These are phyloP conservation scores for Tilletia indica DNA, from an alignment of 1,284 basidiomycete genomes.

Conservation along the genomic window DNA sequence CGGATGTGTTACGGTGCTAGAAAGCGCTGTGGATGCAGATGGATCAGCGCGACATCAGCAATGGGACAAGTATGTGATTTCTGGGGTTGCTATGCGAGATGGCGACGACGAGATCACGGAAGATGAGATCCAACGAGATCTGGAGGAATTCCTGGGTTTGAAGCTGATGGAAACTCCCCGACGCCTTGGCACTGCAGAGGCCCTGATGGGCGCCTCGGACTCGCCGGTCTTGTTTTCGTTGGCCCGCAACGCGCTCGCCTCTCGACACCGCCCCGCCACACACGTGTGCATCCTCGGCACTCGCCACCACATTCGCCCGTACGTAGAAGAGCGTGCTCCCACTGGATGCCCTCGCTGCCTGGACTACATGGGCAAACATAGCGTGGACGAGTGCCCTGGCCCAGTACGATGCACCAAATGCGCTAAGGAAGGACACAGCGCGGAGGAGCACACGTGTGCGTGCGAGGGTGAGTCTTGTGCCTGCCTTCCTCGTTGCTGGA, in stretches of 20 bases:
- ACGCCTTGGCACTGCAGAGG: conserved; percentile 3
- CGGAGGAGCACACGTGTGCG: conserved; percentile 4
- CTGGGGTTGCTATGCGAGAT: not conserved
- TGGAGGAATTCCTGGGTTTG: not conserved
- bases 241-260: not conserved
- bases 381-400: conserved; percentile 2
- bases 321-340: conserved; percentile 4
- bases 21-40: not conserved
- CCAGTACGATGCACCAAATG: conserved; percentile 3
- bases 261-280: not conserved
- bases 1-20: not conserved
- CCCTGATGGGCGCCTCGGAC: conserved; percentile 5
- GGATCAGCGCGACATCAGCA: not conserved
- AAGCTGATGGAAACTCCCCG: not conserved
- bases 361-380: conserved; percentile 1
- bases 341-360: conserved; percentile 6
- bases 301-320: not conserved
- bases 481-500: conserved; percentile 3
- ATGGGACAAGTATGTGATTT: conserved; percentile 1
- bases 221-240: conserved; percentile 6
- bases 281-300: conserved; percentile 5
- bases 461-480: not conserved
- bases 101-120: not conserved
- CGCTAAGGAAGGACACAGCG: conserved; percentile 4
- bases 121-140: not conserved